phyloP scores from a whole-genome alignment of 2,329 filamentous ascomycete genomes.

The Exophiala sp. region DNA sequence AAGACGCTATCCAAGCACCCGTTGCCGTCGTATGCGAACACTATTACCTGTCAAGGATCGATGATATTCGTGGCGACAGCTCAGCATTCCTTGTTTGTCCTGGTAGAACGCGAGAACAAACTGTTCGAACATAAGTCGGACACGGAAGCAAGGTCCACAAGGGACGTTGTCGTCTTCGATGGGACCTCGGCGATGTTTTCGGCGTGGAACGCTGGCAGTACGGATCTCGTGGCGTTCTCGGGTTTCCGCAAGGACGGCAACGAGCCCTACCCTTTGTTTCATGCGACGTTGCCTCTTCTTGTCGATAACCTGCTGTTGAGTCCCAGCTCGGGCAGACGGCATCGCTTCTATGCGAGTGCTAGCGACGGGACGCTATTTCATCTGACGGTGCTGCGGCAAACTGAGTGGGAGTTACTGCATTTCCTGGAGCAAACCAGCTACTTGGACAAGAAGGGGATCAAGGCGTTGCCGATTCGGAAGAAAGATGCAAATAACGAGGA shows the following conservation, averaged over 20 bases:
- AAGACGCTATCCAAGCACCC: conserved; percentile 36
- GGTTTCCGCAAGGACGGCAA: conserved; percentile 15
- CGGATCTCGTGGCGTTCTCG: conserved; percentile 17
- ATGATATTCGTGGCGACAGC: conserved; percentile 55
- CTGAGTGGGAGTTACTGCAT: conserved; percentile 65
- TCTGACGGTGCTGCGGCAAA: conserved; percentile 62
- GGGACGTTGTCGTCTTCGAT: conserved; percentile 18
- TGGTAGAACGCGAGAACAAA: conserved; percentile 30
- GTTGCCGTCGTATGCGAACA: conserved; percentile 49
- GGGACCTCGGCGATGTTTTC: conserved; percentile 17
- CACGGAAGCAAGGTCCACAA: conserved; percentile 16
- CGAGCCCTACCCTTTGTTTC: conserved; percentile 17
- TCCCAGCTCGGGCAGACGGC: conserved; percentile 2
- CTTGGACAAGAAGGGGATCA: conserved; percentile 34
- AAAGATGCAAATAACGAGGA: conserved; percentile 5
- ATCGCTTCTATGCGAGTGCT: conserved; percentile 58
- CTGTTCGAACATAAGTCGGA: conserved; percentile 37
- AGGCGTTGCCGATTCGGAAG: conserved; percentile 12
- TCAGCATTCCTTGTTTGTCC: conserved; percentile 50
- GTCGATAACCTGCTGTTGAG: conserved; percentile 18
- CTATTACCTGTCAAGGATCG: conserved; percentile 46
- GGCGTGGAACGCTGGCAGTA: conserved; percentile 9
- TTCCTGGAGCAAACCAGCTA: conserved; percentile 69
- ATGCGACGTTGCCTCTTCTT: conserved; percentile 22
- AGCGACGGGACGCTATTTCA: conserved; percentile 68